Evolutionary conservation across 1,284 basidiomycete species (phyloP).

Genomic region (Porodaedalea pini): DNA sequence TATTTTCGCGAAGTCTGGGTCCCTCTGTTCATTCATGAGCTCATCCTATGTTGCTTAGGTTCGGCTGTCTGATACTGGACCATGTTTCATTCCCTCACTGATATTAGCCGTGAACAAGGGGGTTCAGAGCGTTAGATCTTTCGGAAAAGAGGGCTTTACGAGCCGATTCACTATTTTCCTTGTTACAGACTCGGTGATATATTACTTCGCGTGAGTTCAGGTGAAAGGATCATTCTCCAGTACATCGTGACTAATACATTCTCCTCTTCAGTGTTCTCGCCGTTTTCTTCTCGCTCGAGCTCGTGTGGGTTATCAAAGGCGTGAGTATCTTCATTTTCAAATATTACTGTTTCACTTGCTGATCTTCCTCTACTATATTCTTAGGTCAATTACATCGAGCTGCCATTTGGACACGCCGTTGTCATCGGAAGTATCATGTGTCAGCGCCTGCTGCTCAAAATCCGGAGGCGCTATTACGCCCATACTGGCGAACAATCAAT

Average conservation of each 20-base stretch:
- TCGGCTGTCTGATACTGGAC: too few relatives aligned
- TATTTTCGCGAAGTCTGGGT: background rate
- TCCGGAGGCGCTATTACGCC: background rate
- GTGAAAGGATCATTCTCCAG: background rate
- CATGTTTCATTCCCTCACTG: too few relatives aligned
- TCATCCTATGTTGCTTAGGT: background rate
- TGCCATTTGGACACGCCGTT: background rate
- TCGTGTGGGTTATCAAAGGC: constrained; percentile 3
- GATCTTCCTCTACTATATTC: background rate
- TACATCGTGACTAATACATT: background rate
- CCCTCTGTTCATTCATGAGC: background rate
- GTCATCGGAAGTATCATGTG: constrained; percentile 5
- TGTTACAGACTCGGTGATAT: constrained; percentile 9
- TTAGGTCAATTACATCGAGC: constrained; percentile 6
- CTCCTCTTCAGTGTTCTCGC: background rate
- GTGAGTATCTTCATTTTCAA: background rate
- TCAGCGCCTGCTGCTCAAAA: background rate
- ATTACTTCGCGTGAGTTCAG: constrained; percentile 2
- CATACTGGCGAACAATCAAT: background rate
- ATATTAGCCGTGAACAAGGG: constrained; percentile 2
- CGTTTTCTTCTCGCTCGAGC: background rate
- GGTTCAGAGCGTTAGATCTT: background rate
- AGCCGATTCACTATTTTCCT: constrained; percentile 6
- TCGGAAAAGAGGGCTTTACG: background rate
- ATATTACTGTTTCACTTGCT: background rate